Base-by-base conservation (phyloP, 768 basidiomycete genomes). In the Lactarius hatsudake region DNA sequence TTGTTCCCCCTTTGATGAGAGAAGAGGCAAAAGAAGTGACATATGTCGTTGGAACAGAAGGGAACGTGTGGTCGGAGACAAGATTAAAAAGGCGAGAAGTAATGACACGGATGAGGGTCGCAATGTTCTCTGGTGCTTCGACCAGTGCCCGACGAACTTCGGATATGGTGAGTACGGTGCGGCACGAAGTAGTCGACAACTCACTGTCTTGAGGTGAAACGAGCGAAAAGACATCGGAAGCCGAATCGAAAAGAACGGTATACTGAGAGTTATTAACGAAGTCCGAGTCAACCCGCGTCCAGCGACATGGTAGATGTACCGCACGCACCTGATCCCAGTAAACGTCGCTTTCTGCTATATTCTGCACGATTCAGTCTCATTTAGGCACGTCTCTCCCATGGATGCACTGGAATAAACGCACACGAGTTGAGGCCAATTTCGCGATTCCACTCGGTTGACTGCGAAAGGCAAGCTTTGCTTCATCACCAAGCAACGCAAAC, bases 201-300 rank as follows among this genome's bases (percentile, higher is more conserved):
- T 48, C 62, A 68, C 64, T 53, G 30, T 36, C 40, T 38, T 42
- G 36, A n/a, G 67, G 59, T 26, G 61, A 58, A 28, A 68, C 59
- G 42, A 96, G 84, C 18, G 94, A 91, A 78, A 93, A 95, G 43
- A 95, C 93, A 71, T 96, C 94, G 0, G 93, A 91, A 1, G 92
- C 85, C 9, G 92, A 90, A 79, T 96, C 93, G 75, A 96, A 96
- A 20, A 97, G 81, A 56, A 84, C 77, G 70, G 90, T 87, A 74
- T 90, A 97, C 92, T 95, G 72, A 45, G 28, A 51, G 67, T 6
- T 8, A 59, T 48, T 38, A 23, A 13, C 15, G 54, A 64, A 34
- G 28, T 38, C 36, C 36, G 36, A 38, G 36, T 28, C 26, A 20
- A 56, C 30, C 43, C 30, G 53, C 26, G 36, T 28, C 40, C 18